Percentiles rank a stretch among this genome's conserved stretches.
Conservation (phyloP, 106 monocot species). For the Phalaenopsis equestris region DNA sequence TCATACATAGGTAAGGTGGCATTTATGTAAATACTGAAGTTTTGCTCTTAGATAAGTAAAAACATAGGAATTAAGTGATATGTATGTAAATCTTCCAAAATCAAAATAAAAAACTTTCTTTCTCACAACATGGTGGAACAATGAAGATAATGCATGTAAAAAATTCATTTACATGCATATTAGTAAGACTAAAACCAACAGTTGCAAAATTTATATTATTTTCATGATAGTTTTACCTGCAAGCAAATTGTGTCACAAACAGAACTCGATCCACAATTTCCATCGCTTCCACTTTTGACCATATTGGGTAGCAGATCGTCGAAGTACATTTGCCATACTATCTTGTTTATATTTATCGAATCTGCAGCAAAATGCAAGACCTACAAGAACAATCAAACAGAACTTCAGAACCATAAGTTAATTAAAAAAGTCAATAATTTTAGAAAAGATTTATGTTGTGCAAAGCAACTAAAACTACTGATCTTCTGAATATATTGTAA, state of each 20-base stretch:
- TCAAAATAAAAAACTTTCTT: background rate
- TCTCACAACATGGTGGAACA: background rate
- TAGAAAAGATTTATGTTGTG: background rate
- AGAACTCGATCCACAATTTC: conserved; percentile 62
- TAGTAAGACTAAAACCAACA: background rate
- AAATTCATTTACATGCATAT: too few species aligned
- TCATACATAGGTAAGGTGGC: too few species aligned
- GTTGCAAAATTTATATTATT: background rate
- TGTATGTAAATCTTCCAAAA: background rate
- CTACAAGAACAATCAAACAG: conserved; percentile 11
- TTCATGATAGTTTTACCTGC: conserved; percentile 34
- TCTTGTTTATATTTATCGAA: conserved; percentile 79
- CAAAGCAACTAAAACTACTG: background rate
- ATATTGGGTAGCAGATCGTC: conserved; percentile 53
- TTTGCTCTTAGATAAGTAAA: too few species aligned
- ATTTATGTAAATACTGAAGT: too few species aligned
- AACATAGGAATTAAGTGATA: too few species aligned
- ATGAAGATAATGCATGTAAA: too few species aligned
- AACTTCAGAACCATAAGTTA: background rate
- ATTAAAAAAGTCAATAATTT: background rate
- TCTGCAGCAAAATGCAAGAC: conserved; percentile 63
- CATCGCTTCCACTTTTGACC: conserved; percentile 56
- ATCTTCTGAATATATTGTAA: background rate
- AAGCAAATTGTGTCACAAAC: conserved; percentile 81
- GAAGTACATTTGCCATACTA: conserved; percentile 76